Conservation (phyloP, 257 asterid species). For the Solanum habrochaites region DNA sequence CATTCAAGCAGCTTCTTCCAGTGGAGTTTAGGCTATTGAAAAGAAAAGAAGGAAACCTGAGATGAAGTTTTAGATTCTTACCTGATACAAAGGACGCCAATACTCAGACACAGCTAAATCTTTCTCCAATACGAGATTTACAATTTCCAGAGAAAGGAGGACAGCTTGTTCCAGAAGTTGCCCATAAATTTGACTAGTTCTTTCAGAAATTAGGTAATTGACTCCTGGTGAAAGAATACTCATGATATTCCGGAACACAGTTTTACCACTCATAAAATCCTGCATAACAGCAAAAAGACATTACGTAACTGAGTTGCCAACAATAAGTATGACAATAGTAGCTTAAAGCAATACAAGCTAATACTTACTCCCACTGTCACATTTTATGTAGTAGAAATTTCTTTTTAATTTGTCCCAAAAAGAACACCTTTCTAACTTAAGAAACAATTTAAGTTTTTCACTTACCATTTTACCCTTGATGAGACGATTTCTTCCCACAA, state of each 20-base stretch:
- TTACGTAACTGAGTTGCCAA: neutral
- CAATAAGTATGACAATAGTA: neutral
- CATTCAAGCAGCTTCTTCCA: neutral
- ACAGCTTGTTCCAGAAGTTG: conserved; percentile 70
- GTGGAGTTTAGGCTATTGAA: neutral
- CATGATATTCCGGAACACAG: conserved; percentile 74
- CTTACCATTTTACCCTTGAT: neutral
- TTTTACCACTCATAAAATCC: conserved; percentile 96
- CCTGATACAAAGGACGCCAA: conserved; percentile 95
- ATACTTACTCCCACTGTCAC: neutral
- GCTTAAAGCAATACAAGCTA: neutral
- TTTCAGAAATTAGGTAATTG: conserved; percentile 45
- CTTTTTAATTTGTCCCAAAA: neutral
- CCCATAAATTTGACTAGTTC: conserved; percentile 73
- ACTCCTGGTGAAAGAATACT: conserved; percentile 78
- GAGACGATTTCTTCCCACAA: neutral
- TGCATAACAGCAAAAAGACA: conserved; percentile 24
- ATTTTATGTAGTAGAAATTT: neutral
- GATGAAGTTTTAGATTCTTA: conserved; percentile 5
- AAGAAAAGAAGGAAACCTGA: neutral
- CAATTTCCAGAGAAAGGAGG: conserved; percentile 70
- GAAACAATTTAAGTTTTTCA: neutral
- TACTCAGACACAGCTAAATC: conserved; percentile 60
- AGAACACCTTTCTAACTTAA: neutral
- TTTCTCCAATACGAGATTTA: conserved; percentile 75